Evolutionary conservation across 441 rosid species (phyloP).

Genomic region (Eutrema salsugineum): DNA sequence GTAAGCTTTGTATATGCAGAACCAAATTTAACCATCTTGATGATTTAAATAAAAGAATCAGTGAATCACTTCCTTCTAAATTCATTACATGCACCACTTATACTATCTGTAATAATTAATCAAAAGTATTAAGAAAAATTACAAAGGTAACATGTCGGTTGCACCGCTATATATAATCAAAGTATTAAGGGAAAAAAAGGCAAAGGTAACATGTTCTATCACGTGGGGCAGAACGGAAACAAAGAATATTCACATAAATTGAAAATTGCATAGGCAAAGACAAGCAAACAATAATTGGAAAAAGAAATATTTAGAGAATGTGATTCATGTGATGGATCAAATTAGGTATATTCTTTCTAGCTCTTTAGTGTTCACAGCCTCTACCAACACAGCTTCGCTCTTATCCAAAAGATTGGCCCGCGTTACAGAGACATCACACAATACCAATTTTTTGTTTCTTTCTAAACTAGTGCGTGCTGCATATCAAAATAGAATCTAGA

Average conservation of each 20-base stretch:
- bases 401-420: conserved; percentile 10
- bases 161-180: not conserved
- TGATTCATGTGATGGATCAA: conserved; percentile 12
- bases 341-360: conserved; percentile 7
- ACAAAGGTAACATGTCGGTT: conserved; percentile 2
- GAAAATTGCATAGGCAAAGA: not conserved
- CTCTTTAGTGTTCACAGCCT: conserved; percentile 6
- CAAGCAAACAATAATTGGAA: conserved; percentile 5
- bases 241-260: not conserved
- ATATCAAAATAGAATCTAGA: not conserved
- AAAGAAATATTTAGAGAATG: not conserved
- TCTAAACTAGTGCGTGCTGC: not conserved
- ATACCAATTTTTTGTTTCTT: not conserved
- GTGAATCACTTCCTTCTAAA: not conserved
- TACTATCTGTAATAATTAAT: not conserved
- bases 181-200: not conserved
- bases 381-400: not conserved
- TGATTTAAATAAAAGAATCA: not conserved
- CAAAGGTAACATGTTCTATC: not conserved
- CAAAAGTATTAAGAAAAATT: not conserved
- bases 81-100: not conserved
- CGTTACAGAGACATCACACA: not conserved
- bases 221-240: not conserved
- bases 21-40: not conserved
- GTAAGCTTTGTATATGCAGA: not conserved